A percentile compares a stretch with the other conserved stretches of the same genome.
These are phyloP conservation scores for Verticillium alfalfae DNA, from an alignment of 2,329 filamentous ascomycete species.

Conservation along the genomic window DNA sequence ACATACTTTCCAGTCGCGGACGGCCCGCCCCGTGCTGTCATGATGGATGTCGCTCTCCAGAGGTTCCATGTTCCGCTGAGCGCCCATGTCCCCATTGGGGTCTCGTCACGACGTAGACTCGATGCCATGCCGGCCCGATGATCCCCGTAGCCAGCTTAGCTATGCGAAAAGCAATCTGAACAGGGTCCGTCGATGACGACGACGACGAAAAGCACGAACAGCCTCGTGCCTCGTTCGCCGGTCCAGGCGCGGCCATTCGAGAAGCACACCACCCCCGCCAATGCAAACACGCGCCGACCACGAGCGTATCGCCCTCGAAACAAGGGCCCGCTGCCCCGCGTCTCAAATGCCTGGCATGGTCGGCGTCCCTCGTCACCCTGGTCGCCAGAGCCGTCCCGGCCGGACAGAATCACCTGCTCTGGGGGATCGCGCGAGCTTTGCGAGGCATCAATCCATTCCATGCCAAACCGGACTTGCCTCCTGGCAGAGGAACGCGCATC, in stretches of 20 bases:
- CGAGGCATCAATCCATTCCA: neutral
- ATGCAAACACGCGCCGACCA: neutral
- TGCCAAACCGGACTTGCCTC: neutral
- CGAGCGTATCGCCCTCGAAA: neutral
- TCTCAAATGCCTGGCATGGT: neutral
- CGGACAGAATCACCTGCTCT: too few relatives aligned
- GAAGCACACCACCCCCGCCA: neutral
- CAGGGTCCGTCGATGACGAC: neutral
- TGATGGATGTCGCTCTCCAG: neutral
- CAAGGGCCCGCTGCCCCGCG: neutral
- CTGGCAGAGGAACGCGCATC: neutral
- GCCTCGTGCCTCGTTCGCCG: neutral
- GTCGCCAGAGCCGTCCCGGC: neutral
- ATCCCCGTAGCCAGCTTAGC: neutral
- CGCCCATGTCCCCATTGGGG: neutral
- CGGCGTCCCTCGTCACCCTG: neutral
- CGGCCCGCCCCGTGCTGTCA: neutral
- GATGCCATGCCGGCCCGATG: neutral
- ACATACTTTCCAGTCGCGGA: neutral
- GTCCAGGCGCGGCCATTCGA: neutral
- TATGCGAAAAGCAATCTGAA: neutral
- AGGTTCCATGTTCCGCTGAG: neutral
- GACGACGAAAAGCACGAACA: neutral
- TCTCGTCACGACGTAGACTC: neutral
- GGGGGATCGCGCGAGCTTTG: neutral